Base-by-base conservation (phyloP, 2,329 filamentous ascomycete genomes). In the Zasmidium citrigriseum region DNA sequence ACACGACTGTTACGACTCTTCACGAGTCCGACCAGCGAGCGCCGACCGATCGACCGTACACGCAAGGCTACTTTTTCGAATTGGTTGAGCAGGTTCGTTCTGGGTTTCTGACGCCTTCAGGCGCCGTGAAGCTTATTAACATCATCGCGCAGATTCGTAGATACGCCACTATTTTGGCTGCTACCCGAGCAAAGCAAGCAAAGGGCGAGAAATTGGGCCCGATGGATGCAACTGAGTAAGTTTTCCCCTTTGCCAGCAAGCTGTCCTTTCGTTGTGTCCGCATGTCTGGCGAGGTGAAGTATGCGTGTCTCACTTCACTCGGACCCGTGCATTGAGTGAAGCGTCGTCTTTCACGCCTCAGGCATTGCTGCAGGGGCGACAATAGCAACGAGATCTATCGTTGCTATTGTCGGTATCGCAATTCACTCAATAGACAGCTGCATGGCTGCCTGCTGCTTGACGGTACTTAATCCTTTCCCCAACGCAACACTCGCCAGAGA, bases 11-110 rank as follows among this genome's bases (percentile, higher is more conserved):
- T 76, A 88, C 91, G 76, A 88, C 89, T 76, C 83, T 97, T 65
- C 88, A 86, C 81, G 91, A 96, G 73, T 87, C 87, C 73, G 93
- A 98, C 75, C 90, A 93, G 78, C 88, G 88, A 66, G 86, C 91
- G 74, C 89, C 90, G 60, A 82, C 86, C 76, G 93, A 98, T 76
- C 88, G 89, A 70, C 91, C 92, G 66, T 98, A 97, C 82, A 95
- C 89, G 83, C 91, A 90, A 83, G 91, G 91, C 73, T 98, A 98
- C 78, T 97, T 97, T 75, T 89, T 97, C 78, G 93, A 98, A 80
- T 87, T 98, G 61, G 88, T 96, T 75, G 91, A 96, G 75, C 93
- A 97, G 84, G 70, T 72, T 63, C 64, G 70, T 72, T 63, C 58
- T 49, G 60, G 54, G 55, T 58, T 38, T 57, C 45, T 62, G 54